Percentiles rank a stretch among this genome's conserved stretches.
Conservation (phyloP, 164 flowering plant species). For the Chimonanthus praecox region DNA sequence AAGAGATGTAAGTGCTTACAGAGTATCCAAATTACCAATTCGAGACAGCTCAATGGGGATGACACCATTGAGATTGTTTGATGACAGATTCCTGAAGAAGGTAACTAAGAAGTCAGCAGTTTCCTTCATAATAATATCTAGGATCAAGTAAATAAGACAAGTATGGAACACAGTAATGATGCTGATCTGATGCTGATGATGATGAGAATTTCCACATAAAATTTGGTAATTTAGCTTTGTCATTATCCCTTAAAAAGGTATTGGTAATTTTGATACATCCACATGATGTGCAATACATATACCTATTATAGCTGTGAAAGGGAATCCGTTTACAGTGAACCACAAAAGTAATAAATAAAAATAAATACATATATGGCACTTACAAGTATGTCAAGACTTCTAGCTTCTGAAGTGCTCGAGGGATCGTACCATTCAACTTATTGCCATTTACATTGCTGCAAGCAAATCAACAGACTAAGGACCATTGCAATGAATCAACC, state of each 20-base stretch:
- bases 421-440: constrained; percentile 75
- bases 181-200: too few species aligned
- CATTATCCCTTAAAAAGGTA: too few species aligned
- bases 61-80: constrained; percentile 51
- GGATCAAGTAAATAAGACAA: neutral
- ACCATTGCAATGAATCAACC: neutral
- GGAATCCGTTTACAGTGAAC: neutral
- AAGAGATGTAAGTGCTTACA: constrained; percentile 47
- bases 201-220: too few species aligned
- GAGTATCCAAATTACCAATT: constrained; percentile 82
- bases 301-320: neutral
- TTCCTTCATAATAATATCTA: too few species aligned
- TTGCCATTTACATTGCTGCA: constrained; percentile 74
- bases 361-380: constrained; percentile 20
- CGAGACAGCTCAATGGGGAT: constrained; percentile 85
- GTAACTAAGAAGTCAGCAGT: neutral
- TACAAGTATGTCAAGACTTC: constrained; percentile 85
- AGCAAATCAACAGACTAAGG: constrained; percentile 7
- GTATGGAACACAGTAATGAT: neutral
- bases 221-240: too few species aligned
- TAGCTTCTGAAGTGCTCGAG: constrained; percentile 54
- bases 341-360: constrained; percentile 7
- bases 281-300: neutral
- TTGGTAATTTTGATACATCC: neutral
- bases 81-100: constrained; percentile 72